Evolutionary conservation across 2,329 filamentous ascomycete genomes (phyloP).

Genomic region (Fusarium sambucinum): DNA sequence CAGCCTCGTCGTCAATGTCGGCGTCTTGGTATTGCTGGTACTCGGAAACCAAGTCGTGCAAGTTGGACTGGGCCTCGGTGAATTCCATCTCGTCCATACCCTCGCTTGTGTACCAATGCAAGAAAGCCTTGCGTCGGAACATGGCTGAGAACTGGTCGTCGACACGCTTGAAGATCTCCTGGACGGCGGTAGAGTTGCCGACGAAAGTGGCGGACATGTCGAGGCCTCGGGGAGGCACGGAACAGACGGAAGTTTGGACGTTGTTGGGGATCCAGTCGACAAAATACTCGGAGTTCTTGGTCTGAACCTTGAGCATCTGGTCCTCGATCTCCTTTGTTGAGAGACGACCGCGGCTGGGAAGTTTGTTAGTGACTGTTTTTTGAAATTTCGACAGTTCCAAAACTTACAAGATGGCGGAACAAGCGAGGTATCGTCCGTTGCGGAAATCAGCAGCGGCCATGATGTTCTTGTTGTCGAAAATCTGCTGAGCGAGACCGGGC

Average conservation of each 20-base stretch:
- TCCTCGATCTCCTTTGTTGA: constrained; percentile 99
- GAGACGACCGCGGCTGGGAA: constrained; percentile 88
- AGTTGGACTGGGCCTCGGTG: constrained; percentile 99
- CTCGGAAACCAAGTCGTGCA: constrained; percentile 99
- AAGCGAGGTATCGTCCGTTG: constrained; percentile 99
- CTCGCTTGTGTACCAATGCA: constrained; percentile 99
- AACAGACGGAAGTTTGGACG: constrained; percentile 98
- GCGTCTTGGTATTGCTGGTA: constrained; percentile 99
- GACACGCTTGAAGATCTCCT: constrained; percentile 99
- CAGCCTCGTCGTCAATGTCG: constrained; percentile 91
- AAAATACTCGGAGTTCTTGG: constrained; percentile 99
- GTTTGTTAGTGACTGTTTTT: neutral
- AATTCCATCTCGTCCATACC: constrained; percentile 99
- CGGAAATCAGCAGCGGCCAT: constrained; percentile 99
- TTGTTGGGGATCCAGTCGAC: constrained; percentile 99
- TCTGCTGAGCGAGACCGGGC: constrained; percentile 98
- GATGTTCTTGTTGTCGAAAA: constrained; percentile 99
- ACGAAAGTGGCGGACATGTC: constrained; percentile 99
- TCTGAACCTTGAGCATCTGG: constrained; percentile 99
- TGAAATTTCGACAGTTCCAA: neutral
- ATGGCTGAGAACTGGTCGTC: constrained; percentile 99
- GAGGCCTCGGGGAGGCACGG: constrained; percentile 94
- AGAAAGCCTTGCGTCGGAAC: constrained; percentile 99
- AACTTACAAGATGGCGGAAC: constrained; percentile 95
- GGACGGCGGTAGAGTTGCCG: constrained; percentile 98